Base-by-base conservation (phyloP, 768 basidiomycete species). In the Lyophyllum atratum region DNA sequence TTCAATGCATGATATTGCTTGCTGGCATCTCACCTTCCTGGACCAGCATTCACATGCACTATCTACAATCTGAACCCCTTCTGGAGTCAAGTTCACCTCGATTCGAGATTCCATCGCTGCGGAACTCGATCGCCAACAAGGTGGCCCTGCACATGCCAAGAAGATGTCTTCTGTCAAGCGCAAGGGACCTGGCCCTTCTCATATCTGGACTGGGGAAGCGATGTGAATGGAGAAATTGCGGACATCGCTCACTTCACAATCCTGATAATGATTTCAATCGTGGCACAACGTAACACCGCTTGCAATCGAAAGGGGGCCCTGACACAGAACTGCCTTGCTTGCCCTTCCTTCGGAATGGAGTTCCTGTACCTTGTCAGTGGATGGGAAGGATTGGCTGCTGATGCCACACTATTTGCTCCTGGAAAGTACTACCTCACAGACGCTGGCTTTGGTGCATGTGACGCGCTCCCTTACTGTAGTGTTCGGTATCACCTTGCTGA, bases 361-460 rank as follows among this genome's bases (percentile, higher is more conserved):
- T 74, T 74, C 54, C 49, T 48, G 4, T 39, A 39, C 15, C 4
- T 39, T 17, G 15, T 39, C 14, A 39, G 37, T 14, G 37, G 37
- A 4, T 39, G 9, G 11, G 37, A 39, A 15, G 37, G 37, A 39
- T 39, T 14, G 4, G 37, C 15, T 17, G 37, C 37, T 4, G 37
- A 39, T 17, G 37, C 37, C 15, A 39, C 37, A 39, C 9, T 39
- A 4, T 39, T 12, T 39, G 15, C 70, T 8, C 26, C 55, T 0
- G 71, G 71, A 0, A 64, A 63, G 26, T 78, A 73, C 37, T 72
- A 69, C 34, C 66, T 78, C n/a, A 71, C 66, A 10, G 72, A 73
- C 71, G 74, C 72, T 12, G 72, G 74, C 3, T 76, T 73, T 31
- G 29, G 29, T 31, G 14, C 15, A 8, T 39, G 37, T 17, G 37